Conservation (phyloP, 202 grass and related monocot species). For the Schoenoplectus tabernaemontani region DNA sequence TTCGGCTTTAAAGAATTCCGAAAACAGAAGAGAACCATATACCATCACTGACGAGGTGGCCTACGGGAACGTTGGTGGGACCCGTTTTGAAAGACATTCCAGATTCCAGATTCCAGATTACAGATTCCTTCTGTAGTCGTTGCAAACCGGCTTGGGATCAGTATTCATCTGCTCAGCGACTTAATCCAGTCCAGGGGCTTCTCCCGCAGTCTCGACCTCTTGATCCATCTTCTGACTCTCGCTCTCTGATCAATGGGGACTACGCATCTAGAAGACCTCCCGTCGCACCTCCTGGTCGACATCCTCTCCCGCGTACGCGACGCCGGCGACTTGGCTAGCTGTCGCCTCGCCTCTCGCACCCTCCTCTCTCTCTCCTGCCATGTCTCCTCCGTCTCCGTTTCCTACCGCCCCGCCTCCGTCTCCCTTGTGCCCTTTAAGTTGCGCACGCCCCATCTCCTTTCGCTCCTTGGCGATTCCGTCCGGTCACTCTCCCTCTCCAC, state of each 20-base stretch:
- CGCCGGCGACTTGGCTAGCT: conserved; percentile 37
- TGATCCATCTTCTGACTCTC: not conserved
- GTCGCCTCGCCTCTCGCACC: conserved; percentile 51
- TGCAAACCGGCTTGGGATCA: too few relatives aligned
- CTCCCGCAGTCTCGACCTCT: not conserved
- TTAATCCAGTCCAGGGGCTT: too few relatives aligned
- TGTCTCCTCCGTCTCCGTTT: conserved; percentile 30
- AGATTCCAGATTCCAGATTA: too few relatives aligned
- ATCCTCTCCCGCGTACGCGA: conserved; percentile 43
- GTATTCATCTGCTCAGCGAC: too few relatives aligned
- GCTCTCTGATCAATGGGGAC: not conserved
- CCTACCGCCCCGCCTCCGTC: conserved; percentile 14
- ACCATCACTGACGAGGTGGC: too few relatives aligned
- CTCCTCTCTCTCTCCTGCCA: conserved; percentile 44
- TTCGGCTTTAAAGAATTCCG: too few relatives aligned
- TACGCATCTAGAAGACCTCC: conserved; percentile 27
- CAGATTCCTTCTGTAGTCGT: too few relatives aligned
- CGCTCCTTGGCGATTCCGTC: conserved; percentile 34
- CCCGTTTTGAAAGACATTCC: too few relatives aligned
- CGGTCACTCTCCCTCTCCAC: conserved; percentile 38
- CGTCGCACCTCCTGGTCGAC: conserved; percentile 39
- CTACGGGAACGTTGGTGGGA: too few relatives aligned
- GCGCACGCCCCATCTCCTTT: conserved; percentile 30
- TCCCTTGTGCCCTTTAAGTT: conserved; percentile 23
- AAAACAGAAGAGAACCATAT: too few relatives aligned